Base-by-base conservation (phyloP, 306 rosid genomes). In the Geum urbanum region DNA sequence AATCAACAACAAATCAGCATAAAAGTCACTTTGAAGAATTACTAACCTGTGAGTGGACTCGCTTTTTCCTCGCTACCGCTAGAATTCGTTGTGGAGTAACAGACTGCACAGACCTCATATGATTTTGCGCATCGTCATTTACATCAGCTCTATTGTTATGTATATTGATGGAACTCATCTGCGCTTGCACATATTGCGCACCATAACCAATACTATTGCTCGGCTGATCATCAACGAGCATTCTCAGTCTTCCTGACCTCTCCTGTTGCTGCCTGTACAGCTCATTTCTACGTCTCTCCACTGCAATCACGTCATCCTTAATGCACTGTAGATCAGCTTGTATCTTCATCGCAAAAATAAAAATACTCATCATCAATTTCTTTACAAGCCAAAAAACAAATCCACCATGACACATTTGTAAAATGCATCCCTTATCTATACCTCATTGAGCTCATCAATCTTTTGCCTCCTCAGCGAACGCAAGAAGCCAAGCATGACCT, bases 241-340 rank as follows among this genome's bases (percentile, higher is more conserved):
- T 86, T 80, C 83, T 86, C 80, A 80, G 76, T 79, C 83, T 89
- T 55, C 81, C 81, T 0, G 80, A 81, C 65, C 82, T 78, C 19
- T 86, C 91, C 47, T 84, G 87, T 54, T 87, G 87, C 67, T 55
- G 22, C 6, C 81, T 79, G 73, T 80, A 82, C 56, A 89, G 70
- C 37, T 88, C 95, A 74, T 83, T 74, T 82, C 91, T 86, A 64
- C 77, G 92, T 72, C 89, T 88, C 88, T 92, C 98, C 20, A 89
- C 95, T n/a, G 85, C 44, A 72, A 68, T 78, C 71, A 92, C 66
- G 79, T 92, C 98, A 68, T 92, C 96, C 78, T 89, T 86, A 35
- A 92, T 88, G 80, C 75, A 86, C 78, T 82, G 87, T 64, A 92
- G 96, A 80, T 92, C 96, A 68, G 88, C 67, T 85, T 92, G 91